Base-by-base conservation (phyloP, 352 stramenopile species). In the Phytophthora fragariae region DNA sequence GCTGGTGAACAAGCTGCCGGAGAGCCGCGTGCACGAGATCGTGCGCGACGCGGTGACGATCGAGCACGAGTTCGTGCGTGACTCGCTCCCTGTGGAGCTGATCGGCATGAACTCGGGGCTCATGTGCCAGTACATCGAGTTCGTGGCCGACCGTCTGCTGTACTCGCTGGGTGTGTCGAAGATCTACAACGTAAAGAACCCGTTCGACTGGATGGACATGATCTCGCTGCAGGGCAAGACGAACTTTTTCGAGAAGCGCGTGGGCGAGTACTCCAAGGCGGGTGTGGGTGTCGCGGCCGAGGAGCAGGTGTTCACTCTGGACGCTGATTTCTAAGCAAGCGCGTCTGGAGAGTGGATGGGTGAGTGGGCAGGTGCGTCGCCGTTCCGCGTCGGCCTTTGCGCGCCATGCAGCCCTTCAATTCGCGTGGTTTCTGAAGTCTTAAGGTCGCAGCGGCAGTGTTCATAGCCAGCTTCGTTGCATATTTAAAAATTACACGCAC, bases 201-300 rank as follows among this genome's bases (percentile, higher is more conserved):
- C 98, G 19, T 99, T 99, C 78, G 97, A 99, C 79, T 99, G 97
- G 97, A 99, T 99, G 98, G 97, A 99, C 75, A 98, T 99, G 87
- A 99, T 99, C 76, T 99, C 92, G 39, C 86, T 99, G 24, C 93
- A 99, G 78, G 97, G 97, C 68, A 46, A 46, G 39, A 46, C 39
- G 12, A 99, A 99, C 84, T 99, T 99, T 67, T 98, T 98, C 75
- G 96, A 99, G 83, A 99, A 99, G 88, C 90, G 98, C 61, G 98
- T 99, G 27, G 97, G 97, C 73, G 98, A 99, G 84, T 99, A 99
- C 89, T 92, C 95, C 75, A 99, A 99, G 85, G 95, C 95, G 35
- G 97, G 97, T 49, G 98, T 99, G 7, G 97, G 97, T 73, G 91
- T 97, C 56, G 77, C 89, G 4, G 83, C 83, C 7, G 85, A 88